Evolutionary conservation across 495 filamentous ascomycete species (phyloP).

Genomic region (Penicillium parvum): DNA sequence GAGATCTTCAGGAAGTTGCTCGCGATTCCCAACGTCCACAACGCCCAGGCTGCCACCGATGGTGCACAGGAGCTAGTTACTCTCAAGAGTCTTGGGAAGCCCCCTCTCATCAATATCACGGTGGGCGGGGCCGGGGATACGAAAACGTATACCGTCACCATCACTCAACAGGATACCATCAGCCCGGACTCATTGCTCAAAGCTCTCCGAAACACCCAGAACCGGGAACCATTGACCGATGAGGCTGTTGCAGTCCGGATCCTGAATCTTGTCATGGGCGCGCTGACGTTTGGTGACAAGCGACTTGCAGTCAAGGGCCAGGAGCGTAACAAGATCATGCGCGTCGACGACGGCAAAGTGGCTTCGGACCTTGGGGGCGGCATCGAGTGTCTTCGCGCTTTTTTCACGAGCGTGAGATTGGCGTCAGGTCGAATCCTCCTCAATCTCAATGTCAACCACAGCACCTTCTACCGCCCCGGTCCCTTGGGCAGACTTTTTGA

Average conservation of each 20-base stretch:
- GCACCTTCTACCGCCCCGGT: constrained; percentile 36
- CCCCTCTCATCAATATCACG: neutral
- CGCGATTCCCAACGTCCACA: neutral
- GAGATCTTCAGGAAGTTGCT: constrained; percentile 7
- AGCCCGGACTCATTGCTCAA: neutral
- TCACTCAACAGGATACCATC: too few relatives aligned
- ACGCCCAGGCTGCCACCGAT: constrained; percentile 10
- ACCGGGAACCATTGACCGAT: neutral
- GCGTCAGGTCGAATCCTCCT: constrained; percentile 37
- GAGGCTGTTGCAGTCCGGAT: constrained; percentile 31
- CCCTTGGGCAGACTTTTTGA: constrained; percentile 22
- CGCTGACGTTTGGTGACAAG: constrained; percentile 9
- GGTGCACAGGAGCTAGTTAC: constrained; percentile 13
- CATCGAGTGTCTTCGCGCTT: constrained; percentile 43
- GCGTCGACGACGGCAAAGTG: constrained; percentile 10
- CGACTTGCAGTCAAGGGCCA: constrained; percentile 12
- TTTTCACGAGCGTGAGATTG: constrained; percentile 44
- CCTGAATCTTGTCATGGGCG: constrained; percentile 45
- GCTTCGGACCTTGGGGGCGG: constrained; percentile 29
- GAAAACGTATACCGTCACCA: too few relatives aligned
- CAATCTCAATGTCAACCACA: constrained; percentile 46
- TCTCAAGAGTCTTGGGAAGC: neutral
- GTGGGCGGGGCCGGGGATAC: neutral
- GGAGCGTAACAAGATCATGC: constrained; percentile 20
- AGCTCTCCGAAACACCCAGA: neutral